Evolutionary conservation across 164 flowering plant species (phyloP), one percentile per base, ranked within the genome.

Genomic region (Vitis labrusca): DNA sequence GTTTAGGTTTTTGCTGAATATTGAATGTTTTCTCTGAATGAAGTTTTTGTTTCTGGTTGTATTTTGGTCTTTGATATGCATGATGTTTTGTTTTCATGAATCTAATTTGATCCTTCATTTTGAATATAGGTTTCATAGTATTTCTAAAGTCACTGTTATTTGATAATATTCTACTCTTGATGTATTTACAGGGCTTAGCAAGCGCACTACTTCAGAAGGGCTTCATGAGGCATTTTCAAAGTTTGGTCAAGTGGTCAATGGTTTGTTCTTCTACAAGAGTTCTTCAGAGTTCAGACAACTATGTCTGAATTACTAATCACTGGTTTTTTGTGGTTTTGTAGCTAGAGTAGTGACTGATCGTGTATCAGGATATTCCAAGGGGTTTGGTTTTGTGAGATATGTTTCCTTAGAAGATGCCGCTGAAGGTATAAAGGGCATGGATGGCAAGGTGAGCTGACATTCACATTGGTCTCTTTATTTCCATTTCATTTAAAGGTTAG

Each of bases 301-400:
- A 49, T 13, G 15, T 32, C 11, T 53, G 47, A 13, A 52, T 65
- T 49, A 27, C 4, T n/a, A 13, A 32, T 11, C 56, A 48, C 29
- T 58, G 27, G 49, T n/a, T 12, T 60, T 61, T 14, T 72, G 54
- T 10, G 65, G 27, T 73, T 73, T 37, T 75, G 70, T 85, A 92
- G 94, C 98, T 69, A 80, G 81, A 72, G 98, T 94, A 62, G 97
- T 91, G 73, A 87, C 91, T 8, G 97, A 94, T 73, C 85, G 85
- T 19, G 84, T 71, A 10, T 81, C 89, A 2, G 97, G 94, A 32
- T 88, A 77, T 73, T 92, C 97, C 4, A 92, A 88, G 78, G 99
- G 98, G 1, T 94, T 87, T 77, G 98, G 99, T 53, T 94, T 94
- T 76, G 96, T 94, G 5, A 78, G 76, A 69, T 92, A 92, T 79